Percentiles rank a stretch among this genome's conserved stretches.
phyloP scores from a whole-genome alignment of 78 protist species.

The Creolimax fragrantissima region DNA sequence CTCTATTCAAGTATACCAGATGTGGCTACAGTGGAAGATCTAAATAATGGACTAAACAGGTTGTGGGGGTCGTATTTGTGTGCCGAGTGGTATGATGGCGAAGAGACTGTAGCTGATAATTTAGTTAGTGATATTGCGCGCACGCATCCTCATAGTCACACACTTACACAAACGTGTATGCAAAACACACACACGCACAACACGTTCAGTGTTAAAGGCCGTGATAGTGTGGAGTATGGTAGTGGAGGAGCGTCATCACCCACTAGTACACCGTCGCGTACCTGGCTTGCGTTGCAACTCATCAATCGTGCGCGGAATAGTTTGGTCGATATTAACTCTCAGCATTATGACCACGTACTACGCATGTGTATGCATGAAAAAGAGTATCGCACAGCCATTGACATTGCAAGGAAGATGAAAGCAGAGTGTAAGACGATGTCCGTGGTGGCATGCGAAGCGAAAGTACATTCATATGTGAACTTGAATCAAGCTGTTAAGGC shows the following conservation, averaged over 20 bases:
- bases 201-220: background rate
- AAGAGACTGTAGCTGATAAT: too few species aligned
- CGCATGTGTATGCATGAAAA: background rate
- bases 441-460: too few species aligned
- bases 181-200: background rate
- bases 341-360: background rate
- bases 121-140: too few species aligned
- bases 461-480: too few species aligned
- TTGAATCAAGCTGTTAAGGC: too few species aligned
- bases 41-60: too few species aligned
- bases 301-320: background rate
- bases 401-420: background rate
- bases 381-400: background rate
- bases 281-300: background rate
- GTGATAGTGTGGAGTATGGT: background rate
- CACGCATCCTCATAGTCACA: background rate
- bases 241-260: background rate
- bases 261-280: background rate
- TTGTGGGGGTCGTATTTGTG: too few species aligned
- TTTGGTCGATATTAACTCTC: background rate
- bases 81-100: too few species aligned
- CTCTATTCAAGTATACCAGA: too few species aligned
- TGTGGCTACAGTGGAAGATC: too few species aligned
- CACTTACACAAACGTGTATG: background rate
- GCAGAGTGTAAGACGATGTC: too few species aligned